A percentile compares a stretch with the other conserved stretches of the same genome.
phyloP scores from a whole-genome alignment of 345 rosid species.

The Garcia nutans region DNA sequence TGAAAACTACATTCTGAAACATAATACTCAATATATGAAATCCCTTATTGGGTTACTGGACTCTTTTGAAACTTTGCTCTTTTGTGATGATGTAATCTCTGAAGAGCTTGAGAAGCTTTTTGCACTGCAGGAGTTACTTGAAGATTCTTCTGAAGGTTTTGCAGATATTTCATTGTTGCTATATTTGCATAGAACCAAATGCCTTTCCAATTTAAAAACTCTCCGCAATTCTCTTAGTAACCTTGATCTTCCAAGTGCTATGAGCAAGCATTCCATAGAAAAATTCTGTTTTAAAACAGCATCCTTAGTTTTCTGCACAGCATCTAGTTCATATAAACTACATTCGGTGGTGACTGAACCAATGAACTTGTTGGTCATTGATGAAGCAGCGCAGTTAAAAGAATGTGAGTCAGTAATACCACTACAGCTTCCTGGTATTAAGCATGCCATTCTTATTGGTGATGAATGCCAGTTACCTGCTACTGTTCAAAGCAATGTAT shows the following conservation, averaged over 20 bases:
- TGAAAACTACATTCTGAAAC: slow-evolving; percentile 14
- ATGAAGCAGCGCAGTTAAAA: slow-evolving; percentile 66
- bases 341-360: slow-evolving; percentile 26
- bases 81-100: slow-evolving; percentile 20
- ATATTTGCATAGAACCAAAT: slow-evolving; percentile 25
- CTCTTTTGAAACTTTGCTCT: slow-evolving; percentile 23
- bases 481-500: slow-evolving; percentile 43
- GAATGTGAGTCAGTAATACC: slow-evolving; percentile 60
- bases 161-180: neutral
- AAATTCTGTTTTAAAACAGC: slow-evolving; percentile 40
- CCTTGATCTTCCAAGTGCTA: slow-evolving; percentile 34
- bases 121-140: slow-evolving; percentile 9
- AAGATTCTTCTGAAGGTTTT: neutral
- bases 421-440: slow-evolving; percentile 41
- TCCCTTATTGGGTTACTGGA: slow-evolving; percentile 25
- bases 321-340: slow-evolving; percentile 40
- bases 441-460: slow-evolving; percentile 48
- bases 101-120: slow-evolving; percentile 27
- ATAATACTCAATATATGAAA: slow-evolving; percentile 13
- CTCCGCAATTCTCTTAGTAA: slow-evolving; percentile 12
- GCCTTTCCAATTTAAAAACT: slow-evolving; percentile 23
- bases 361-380: slow-evolving; percentile 45
- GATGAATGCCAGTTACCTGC: slow-evolving; percentile 60
- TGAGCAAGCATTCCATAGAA: neutral
- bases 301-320: slow-evolving; percentile 45